Evolutionary conservation across 2,329 filamentous ascomycete genomes (phyloP).

Genomic region (Penicillium sp.): DNA sequence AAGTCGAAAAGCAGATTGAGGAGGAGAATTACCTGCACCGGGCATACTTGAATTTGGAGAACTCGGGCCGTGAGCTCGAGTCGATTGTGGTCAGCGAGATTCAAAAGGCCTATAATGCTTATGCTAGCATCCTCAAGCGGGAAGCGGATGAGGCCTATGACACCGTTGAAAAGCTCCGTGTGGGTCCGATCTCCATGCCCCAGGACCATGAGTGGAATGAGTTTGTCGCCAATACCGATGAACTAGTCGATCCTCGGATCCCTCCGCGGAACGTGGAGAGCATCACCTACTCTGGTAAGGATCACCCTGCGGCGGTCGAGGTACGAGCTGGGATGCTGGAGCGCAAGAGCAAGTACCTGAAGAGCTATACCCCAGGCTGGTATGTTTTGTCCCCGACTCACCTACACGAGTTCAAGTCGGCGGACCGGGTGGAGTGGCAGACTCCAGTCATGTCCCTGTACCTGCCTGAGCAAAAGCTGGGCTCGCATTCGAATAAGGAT

Average conservation of each 20-base stretch:
- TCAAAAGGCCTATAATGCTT: conserved; percentile 94
- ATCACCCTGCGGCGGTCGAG: conserved; percentile 79
- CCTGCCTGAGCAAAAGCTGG: conserved; percentile 90
- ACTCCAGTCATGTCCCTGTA: conserved; percentile 95
- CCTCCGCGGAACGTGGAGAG: conserved; percentile 75
- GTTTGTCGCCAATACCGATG: conserved; percentile 77
- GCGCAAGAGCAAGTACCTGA: conserved; percentile 97
- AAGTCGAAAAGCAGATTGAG: conserved; percentile 88
- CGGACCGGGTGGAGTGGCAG: conserved; percentile 77
- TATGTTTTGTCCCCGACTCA: conserved; percentile 96
- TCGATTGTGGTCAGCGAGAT: conserved; percentile 96
- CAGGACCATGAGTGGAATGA: conserved; percentile 88
- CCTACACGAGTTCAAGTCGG: conserved; percentile 98
- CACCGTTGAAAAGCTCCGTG: conserved; percentile 76
- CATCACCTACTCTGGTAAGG: conserved; percentile 87
- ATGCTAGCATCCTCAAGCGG: conserved; percentile 85
- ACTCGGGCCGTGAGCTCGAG: conserved; percentile 90
- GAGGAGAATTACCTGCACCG: conserved; percentile 97
- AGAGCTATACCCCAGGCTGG: conserved; percentile 96
- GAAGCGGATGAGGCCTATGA: conserved; percentile 81
- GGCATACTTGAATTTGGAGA: conserved; percentile 91
- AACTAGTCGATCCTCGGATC: conserved; percentile 81
- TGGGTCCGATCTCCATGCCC: conserved; percentile 85
- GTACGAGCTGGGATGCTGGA: conserved; percentile 89
- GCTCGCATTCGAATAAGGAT: conserved; percentile 78